phyloP scores from a whole-genome alignment of 345 rosid genomes.

The Triadica sebifera region DNA sequence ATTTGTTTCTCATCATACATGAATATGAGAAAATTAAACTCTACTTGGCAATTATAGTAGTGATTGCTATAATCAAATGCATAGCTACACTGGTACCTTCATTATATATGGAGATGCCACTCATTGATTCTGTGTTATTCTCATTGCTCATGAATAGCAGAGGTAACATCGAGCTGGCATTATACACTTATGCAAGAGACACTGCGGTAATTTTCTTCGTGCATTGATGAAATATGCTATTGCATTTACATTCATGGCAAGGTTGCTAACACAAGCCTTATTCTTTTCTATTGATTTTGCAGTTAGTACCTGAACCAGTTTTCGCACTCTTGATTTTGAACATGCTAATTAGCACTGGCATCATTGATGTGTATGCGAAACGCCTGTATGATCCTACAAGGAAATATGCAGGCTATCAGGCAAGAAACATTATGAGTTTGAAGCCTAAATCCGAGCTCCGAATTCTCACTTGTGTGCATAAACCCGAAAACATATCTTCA shows the following conservation, averaged over 20 bases:
- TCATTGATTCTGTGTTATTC: background rate
- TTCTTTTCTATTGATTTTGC: background rate
- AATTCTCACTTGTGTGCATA: conserved; percentile 35
- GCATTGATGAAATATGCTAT: background rate
- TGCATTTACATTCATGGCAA: too few relatives aligned
- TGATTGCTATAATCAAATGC: background rate
- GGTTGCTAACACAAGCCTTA: too few relatives aligned
- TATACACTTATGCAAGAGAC: background rate
- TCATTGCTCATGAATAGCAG: background rate
- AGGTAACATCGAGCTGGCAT: background rate
- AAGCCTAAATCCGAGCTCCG: conserved; percentile 26
- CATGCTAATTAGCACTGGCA: conserved; percentile 15
- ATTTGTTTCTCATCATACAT: conserved; percentile 5
- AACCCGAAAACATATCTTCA: conserved; percentile 26
- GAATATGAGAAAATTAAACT: background rate
- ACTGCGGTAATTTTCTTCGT: background rate
- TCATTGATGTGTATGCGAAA: conserved; percentile 32
- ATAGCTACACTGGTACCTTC: conserved; percentile 10
- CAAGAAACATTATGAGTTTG: conserved; percentile 33
- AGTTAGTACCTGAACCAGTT: background rate
- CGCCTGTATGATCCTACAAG: conserved; percentile 41
- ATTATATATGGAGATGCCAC: background rate
- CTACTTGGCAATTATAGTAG: background rate
- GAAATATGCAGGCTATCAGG: conserved; percentile 28
- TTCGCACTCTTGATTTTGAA: background rate